Percentiles rank a stretch among this genome's conserved stretches.
These are phyloP conservation scores for Phytopythium aichiense DNA, from an alignment of 352 stramenopile species.

Conservation along the genomic window DNA sequence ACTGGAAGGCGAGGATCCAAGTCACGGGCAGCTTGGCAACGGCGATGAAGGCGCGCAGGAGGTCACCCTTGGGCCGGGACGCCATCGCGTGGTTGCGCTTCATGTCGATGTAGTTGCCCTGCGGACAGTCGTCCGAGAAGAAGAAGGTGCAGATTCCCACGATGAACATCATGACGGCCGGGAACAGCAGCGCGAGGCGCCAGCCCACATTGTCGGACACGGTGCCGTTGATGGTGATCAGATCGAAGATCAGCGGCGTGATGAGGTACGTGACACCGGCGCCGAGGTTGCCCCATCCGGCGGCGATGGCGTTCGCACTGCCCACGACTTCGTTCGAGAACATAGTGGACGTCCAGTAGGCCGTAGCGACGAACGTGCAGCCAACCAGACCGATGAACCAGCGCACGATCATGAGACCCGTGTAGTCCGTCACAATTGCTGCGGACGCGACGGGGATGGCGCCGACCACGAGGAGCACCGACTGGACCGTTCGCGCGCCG, in stretches of 20 bases:
- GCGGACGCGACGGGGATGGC: slow-evolving; percentile 78
- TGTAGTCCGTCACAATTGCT: slow-evolving; percentile 69
- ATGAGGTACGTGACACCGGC: slow-evolving; percentile 82
- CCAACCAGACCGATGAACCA: slow-evolving; percentile 93
- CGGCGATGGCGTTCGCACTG: slow-evolving; percentile 85
- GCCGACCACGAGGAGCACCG: slow-evolving; percentile 57
- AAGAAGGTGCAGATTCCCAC: slow-evolving; percentile 64
- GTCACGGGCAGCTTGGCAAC: slow-evolving; percentile 47
- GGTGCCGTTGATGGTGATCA: slow-evolving; percentile 54
- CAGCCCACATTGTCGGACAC: slow-evolving; percentile 68
- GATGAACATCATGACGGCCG: slow-evolving; percentile 74
- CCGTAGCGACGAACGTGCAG: slow-evolving; percentile 84
- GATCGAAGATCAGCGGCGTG: slow-evolving; percentile 79
- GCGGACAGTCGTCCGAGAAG: slow-evolving; percentile 89
- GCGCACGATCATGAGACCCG: slow-evolving; percentile 66
- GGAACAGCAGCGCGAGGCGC: slow-evolving; percentile 82
- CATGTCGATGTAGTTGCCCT: slow-evolving; percentile 67
- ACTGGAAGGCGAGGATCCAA: slow-evolving; percentile 91
- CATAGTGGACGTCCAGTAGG: slow-evolving; percentile 89
- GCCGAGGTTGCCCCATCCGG: slow-evolving; percentile 92
- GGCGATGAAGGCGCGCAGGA: slow-evolving; percentile 29
- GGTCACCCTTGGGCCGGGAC: slow-evolving; percentile 17
- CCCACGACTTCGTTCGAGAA: slow-evolving; percentile 88
- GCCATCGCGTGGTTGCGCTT: slow-evolving; percentile 50
- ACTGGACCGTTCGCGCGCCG: slow-evolving; percentile 74